These are phyloP conservation scores for Amanita inopinata DNA, from an alignment of 768 basidiomycete species.

Conservation along the genomic window DNA sequence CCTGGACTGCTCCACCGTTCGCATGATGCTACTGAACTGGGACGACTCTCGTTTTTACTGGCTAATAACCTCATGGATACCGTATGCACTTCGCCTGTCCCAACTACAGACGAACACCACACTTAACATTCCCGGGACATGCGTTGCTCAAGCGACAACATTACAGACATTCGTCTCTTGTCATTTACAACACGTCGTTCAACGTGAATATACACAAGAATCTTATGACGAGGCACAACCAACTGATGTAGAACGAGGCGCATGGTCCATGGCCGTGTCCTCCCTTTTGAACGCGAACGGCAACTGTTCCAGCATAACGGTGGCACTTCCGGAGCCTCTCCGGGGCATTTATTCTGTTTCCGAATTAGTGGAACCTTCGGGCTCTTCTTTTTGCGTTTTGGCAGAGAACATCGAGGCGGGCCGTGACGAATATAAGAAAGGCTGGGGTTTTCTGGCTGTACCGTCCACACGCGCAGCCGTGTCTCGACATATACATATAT, in stretches of 20 bases:
- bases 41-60: too few relatives aligned
- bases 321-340: neutral
- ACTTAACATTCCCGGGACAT: too few relatives aligned
- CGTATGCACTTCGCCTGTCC: too few relatives aligned
- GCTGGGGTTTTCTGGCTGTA: conserved; percentile 7
- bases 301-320: neutral
- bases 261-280: neutral
- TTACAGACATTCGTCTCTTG: neutral
- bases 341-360: neutral
- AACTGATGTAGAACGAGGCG: neutral
- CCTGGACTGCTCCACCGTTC: too few relatives aligned
- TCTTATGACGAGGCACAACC: neutral
- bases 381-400: conserved; percentile 2
- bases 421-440: neutral
- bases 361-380: neutral
- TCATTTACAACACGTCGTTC: neutral
- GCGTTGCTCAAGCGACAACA: neutral
- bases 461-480: neutral
- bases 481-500: conserved; percentile 22
- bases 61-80: too few relatives aligned
- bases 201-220: neutral
- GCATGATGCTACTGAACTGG: too few relatives aligned
- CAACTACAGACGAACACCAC: too few relatives aligned
- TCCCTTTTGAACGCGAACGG: neutral
- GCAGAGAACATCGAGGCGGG: neutral